Percentiles rank a stretch among this genome's conserved stretches.
Evolutionary conservation across 2,329 filamentous ascomycete genomes (phyloP).

Genomic region (Hypoxylon sp.): DNA sequence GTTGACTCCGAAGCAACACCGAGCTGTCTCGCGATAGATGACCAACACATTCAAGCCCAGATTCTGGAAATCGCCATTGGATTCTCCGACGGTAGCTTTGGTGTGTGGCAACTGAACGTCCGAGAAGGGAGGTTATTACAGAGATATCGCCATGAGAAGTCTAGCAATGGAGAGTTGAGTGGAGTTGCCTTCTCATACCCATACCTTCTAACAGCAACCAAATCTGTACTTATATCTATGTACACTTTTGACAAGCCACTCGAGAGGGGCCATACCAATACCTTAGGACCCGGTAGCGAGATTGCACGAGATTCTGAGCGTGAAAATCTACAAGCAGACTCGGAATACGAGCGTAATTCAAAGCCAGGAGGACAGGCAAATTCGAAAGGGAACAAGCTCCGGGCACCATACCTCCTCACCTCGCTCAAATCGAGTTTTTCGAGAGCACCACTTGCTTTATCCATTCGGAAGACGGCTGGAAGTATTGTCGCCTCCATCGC

Average conservation of each 20-base stretch:
- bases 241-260: constrained; percentile 72
- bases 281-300: constrained; percentile 29
- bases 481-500: constrained; percentile 86
- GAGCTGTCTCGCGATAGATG: constrained; percentile 77
- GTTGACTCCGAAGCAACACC: constrained; percentile 59
- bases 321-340: constrained; percentile 24
- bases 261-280: constrained; percentile 31
- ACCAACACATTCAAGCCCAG: constrained; percentile 60
- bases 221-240: constrained; percentile 79
- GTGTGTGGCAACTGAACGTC: constrained; percentile 74
- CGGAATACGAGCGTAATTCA: constrained; percentile 22
- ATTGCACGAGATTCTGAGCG: constrained; percentile 10
- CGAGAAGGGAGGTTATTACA: constrained; percentile 60
- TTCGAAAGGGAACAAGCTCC: constrained; percentile 31
- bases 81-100: constrained; percentile 79
- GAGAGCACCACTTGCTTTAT: constrained; percentile 84
- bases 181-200: constrained; percentile 81
- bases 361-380: constrained; percentile 7
- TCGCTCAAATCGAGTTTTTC: constrained; percentile 87
- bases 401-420: constrained; percentile 74
- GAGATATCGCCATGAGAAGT: constrained; percentile 73
- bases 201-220: constrained; percentile 84
- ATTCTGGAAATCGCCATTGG: constrained; percentile 76
- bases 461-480: constrained; percentile 76
- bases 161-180: constrained; percentile 75